phyloP scores from a whole-genome alignment of 1,284 basidiomycete species.

The Pterulicium gracile region DNA sequence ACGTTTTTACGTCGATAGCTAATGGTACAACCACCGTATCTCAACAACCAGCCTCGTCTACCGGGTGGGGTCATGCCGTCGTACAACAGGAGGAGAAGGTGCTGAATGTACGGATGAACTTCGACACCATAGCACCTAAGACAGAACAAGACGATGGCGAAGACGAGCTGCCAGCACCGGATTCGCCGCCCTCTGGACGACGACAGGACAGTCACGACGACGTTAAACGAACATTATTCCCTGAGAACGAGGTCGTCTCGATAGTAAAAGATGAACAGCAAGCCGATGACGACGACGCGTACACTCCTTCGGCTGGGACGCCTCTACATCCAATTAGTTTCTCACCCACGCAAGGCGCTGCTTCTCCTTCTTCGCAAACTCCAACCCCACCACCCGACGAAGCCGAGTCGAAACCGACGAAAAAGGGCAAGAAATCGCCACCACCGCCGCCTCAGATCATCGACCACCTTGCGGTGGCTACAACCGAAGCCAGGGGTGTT shows the following conservation, averaged over 20 bases:
- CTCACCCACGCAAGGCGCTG: not conserved
- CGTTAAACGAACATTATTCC: too few relatives aligned
- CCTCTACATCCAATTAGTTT: not conserved
- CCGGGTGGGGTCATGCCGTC: too few relatives aligned
- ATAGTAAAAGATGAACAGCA: not conserved
- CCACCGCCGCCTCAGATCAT: conserved; percentile 51
- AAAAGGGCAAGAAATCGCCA: conserved; percentile 19
- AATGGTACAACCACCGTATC: too few relatives aligned
- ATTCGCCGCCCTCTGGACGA: too few relatives aligned
- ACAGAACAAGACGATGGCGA: too few relatives aligned
- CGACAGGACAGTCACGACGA: too few relatives aligned
- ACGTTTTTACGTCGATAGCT: too few relatives aligned
- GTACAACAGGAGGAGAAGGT: too few relatives aligned
- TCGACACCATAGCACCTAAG: too few relatives aligned
- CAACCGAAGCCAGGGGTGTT: conserved; percentile 60
- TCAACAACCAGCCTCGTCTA: too few relatives aligned
- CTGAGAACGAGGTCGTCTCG: not conserved
- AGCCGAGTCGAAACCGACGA: not conserved
- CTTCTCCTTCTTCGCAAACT: not conserved
- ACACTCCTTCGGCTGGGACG: not conserved
- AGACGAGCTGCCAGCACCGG: too few relatives aligned
- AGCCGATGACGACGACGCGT: not conserved
- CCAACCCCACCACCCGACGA: not conserved
- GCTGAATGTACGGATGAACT: too few relatives aligned
- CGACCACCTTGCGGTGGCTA: conserved; percentile 65